Evolutionary conservation across 345 rosid genomes (phyloP).

Genomic region (Lumnitzera littorea): DNA sequence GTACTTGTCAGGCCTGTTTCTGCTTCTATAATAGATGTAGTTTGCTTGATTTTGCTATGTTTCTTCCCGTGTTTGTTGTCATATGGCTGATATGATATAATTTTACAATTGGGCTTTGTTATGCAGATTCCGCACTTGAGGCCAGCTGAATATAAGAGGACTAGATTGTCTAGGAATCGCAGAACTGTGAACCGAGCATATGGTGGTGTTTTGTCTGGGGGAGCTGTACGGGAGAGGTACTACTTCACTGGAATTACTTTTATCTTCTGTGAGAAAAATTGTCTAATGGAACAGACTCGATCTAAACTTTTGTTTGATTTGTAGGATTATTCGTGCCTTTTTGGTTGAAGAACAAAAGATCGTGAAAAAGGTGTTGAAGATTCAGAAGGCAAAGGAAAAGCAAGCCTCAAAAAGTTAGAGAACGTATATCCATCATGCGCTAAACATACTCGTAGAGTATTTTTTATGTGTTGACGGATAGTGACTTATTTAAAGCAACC

Average conservation of each 20-base stretch:
- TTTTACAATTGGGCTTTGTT: background rate
- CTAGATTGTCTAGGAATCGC: slow-evolving; percentile 63
- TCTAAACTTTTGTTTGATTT: background rate
- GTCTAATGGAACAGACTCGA: background rate
- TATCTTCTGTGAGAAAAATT: background rate
- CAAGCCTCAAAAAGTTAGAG: slow-evolving; percentile 39
- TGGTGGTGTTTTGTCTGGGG: slow-evolving; percentile 75
- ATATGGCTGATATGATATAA: background rate
- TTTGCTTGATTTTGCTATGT: no score
- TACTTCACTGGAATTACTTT: slow-evolving; percentile 11
- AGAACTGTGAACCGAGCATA: slow-evolving; percentile 89
- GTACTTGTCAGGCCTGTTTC: no score
- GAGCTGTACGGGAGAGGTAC: slow-evolving; percentile 87
- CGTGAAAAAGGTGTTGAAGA: slow-evolving; percentile 73
- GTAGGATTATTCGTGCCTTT: slow-evolving; percentile 67
- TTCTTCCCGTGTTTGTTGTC: background rate
- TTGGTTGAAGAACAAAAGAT: slow-evolving; percentile 84
- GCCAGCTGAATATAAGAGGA: slow-evolving; percentile 83
- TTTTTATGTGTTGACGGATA: background rate
- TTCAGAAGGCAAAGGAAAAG: slow-evolving; percentile 68
- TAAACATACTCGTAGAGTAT: slow-evolving; percentile 6
- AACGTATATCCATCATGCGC: background rate
- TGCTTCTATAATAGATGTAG: no score
- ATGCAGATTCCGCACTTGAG: slow-evolving; percentile 82
- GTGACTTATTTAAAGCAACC: slow-evolving; percentile 3